Percentiles rank a stretch among this genome's conserved stretches.
Evolutionary conservation across 192 early-diverging fungal genomes (phyloP).

Genomic region (Phycomyces nitens): DNA sequence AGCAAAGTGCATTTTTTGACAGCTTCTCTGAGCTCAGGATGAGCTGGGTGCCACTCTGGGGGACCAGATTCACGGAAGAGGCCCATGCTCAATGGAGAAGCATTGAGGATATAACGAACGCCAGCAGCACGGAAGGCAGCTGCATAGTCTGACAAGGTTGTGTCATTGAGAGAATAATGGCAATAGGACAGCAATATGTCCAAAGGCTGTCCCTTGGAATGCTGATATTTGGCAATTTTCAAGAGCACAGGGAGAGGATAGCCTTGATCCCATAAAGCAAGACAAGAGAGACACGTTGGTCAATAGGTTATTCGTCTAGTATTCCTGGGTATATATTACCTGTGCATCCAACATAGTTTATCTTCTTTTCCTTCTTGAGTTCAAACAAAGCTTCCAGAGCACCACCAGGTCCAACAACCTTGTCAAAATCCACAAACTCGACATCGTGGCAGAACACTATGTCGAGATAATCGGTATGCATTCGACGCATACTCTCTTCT

Average conservation of each 20-base stretch:
- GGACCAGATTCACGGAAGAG: conserved; percentile 45
- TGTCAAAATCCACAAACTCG: conserved; percentile 63
- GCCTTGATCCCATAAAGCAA: conserved; percentile 22
- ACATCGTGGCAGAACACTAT: conserved; percentile 73
- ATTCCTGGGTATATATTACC: no score
- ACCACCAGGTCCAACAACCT: conserved; percentile 44
- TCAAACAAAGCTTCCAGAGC: conserved; percentile 50
- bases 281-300: background rate
- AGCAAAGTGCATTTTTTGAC: conserved; percentile 44
- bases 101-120: conserved; percentile 58
- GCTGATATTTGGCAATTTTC: conserved; percentile 52
- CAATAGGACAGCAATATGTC: conserved; percentile 68
- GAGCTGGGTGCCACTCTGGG: conserved; percentile 71
- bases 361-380: conserved; percentile 53
- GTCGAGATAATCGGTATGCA: conserved; percentile 66
- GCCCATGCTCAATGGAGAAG: conserved; percentile 72
- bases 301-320: no score
- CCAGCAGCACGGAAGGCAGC: conserved; percentile 50
- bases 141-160: conserved; percentile 46
- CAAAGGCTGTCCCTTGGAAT: conserved; percentile 49
- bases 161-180: conserved; percentile 68
- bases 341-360: conserved; percentile 66
- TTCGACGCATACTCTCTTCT: conserved; percentile 52
- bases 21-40: conserved; percentile 41
- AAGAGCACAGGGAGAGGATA: conserved; percentile 65